Evolutionary conservation across 2,329 filamentous ascomycete genomes (phyloP).

Genomic region (Scytalidium sp.): DNA sequence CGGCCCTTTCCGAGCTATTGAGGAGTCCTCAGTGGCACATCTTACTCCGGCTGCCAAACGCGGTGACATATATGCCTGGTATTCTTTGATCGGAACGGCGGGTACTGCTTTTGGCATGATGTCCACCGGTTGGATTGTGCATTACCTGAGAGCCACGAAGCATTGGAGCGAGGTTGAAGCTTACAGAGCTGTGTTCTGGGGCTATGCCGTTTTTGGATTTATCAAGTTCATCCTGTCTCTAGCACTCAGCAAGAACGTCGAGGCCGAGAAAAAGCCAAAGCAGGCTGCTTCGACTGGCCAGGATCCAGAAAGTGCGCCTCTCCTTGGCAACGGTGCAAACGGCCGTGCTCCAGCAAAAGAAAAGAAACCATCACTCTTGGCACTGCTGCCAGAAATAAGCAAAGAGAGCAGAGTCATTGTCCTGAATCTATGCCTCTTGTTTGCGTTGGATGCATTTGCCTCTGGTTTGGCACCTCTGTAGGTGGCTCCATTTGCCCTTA

Average conservation of each 20-base stretch:
- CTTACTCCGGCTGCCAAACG: conserved; percentile 43
- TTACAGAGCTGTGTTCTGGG: conserved; percentile 54
- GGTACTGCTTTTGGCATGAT: conserved; percentile 60
- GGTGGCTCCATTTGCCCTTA: conserved; percentile 33
- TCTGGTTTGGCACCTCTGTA: conserved; percentile 66
- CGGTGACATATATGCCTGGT: conserved; percentile 61
- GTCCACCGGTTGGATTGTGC: conserved; percentile 56
- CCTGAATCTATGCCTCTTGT: conserved; percentile 62
- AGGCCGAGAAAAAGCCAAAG: conserved; percentile 32
- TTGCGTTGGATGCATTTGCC: conserved; percentile 66
- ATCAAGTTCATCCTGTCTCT: conserved; percentile 54
- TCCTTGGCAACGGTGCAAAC: conserved; percentile 15
- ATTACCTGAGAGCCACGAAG: conserved; percentile 39
- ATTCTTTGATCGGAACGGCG: conserved; percentile 53
- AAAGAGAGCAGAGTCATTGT: conserved; percentile 51
- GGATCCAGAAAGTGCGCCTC: conserved; percentile 23
- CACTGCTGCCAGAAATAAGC: conserved; percentile 56
- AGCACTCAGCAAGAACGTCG: conserved; percentile 39
- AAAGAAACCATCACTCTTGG: conserved; percentile 13
- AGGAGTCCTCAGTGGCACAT: conserved; percentile 59
- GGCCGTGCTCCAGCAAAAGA: conserved; percentile 6
- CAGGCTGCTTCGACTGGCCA: conserved; percentile 22
- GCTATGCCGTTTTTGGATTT: conserved; percentile 54
- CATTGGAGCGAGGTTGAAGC: conserved; percentile 43
- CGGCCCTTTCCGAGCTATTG: conserved; percentile 59